A percentile compares a stretch with the other conserved stretches of the same genome.
phyloP scores from a whole-genome alignment of 148 eudicot species.

The Bassia scoparia region DNA sequence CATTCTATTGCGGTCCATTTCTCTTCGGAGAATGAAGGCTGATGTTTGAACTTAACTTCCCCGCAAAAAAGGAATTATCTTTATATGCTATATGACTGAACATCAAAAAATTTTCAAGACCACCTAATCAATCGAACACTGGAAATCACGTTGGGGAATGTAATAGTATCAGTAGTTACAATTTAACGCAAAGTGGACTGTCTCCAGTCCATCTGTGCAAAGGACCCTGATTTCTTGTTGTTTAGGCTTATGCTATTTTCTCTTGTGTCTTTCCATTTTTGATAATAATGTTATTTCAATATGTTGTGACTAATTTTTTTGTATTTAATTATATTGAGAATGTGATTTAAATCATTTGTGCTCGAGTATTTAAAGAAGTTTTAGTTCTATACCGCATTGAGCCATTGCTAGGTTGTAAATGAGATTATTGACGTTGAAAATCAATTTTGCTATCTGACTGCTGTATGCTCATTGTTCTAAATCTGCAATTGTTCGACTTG shows the following conservation, averaged over 20 bases:
- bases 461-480: too few relatives aligned
- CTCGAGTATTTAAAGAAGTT: too few relatives aligned
- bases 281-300: background rate
- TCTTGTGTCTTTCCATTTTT: too few relatives aligned
- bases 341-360: too few relatives aligned
- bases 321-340: too few relatives aligned
- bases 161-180: conserved; percentile 29
- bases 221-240: too few relatives aligned
- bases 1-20: conserved; percentile 94
- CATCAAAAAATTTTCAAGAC: conserved; percentile 82
- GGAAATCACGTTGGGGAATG: conserved; percentile 51
- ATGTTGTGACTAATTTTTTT: background rate
- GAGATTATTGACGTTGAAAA: too few relatives aligned
- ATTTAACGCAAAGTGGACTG: background rate
- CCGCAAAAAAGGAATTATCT: conserved; percentile 90
- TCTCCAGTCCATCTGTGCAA: background rate
- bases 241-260: background rate
- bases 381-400: too few relatives aligned
- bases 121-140: conserved; percentile 66
- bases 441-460: too few relatives aligned
- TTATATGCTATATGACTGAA: conserved; percentile 87
- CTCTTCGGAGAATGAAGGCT: conserved; percentile 83
- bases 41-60: conserved; percentile 85
- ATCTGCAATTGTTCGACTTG: too few relatives aligned
- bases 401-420: too few relatives aligned